Percentiles rank a stretch among this genome's conserved stretches.
phyloP scores from a whole-genome alignment of 2,329 filamentous ascomycete genomes.

The Epicoccum nigrum region DNA sequence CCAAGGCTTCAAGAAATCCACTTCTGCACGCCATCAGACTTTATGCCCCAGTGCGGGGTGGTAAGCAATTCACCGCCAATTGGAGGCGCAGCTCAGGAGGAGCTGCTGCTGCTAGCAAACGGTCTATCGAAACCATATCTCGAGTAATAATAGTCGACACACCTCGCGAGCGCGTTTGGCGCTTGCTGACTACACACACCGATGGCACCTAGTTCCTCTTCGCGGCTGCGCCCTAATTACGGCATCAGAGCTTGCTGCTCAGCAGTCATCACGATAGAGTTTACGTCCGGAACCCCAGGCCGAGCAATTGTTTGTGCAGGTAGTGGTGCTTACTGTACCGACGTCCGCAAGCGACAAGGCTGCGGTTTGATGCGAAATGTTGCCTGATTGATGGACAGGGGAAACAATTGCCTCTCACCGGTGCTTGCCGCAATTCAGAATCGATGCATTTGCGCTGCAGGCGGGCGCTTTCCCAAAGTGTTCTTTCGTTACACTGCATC shows the following conservation, averaged over 20 bases:
- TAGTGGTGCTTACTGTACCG: too few relatives aligned
- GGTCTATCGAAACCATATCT: conserved; percentile 13
- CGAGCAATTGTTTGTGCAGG: conserved; percentile 1
- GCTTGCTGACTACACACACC: conserved; percentile 9
- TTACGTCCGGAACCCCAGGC: background rate
- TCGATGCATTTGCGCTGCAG: conserved; percentile 9
- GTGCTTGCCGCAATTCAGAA: conserved; percentile 4
- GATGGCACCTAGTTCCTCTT: background rate
- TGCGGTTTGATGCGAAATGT: background rate
- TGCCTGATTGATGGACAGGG: background rate
- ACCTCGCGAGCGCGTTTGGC: conserved; percentile 11
- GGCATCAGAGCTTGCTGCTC: background rate
- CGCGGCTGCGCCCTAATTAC: conserved; percentile 1
- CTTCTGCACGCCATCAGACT: conserved; percentile 1
- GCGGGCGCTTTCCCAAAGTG: conserved; percentile 6
- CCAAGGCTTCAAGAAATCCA: background rate
- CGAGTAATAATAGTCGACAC: conserved; percentile 9
- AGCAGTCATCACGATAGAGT: background rate
- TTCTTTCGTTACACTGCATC: conserved; percentile 1
- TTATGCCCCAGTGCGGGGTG: conserved; percentile 9
- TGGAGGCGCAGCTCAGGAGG: conserved; percentile 4
- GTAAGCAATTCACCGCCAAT: conserved; percentile 7
- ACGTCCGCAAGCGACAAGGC: conserved; percentile 3
- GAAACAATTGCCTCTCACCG: conserved; percentile 1
- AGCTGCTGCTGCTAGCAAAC: conserved; percentile 6